These are phyloP conservation scores for Komagataella populi DNA, from an alignment of 805 yeast genomes.

Conservation along the genomic window DNA sequence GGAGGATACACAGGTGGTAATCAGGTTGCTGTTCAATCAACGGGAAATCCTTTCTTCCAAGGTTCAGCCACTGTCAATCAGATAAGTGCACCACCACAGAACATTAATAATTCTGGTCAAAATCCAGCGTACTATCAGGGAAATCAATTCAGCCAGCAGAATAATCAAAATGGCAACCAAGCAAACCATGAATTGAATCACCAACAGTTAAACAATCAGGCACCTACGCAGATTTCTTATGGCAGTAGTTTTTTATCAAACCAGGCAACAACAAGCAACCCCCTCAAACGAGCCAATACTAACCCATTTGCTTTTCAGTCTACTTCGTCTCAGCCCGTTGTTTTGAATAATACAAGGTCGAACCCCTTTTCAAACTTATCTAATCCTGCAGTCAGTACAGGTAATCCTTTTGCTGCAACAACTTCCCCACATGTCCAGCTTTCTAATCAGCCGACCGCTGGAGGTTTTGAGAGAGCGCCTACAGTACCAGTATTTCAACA, in stretches of 20 bases:
- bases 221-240: neutral
- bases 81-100: neutral
- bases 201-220: neutral
- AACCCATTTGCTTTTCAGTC: conserved; percentile 16
- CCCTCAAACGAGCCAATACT: conserved; percentile 7
- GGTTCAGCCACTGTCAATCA: neutral
- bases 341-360: neutral
- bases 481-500: conserved; percentile 61
- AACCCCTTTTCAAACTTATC: neutral
- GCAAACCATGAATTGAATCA: no score
- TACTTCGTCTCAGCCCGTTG: neutral
- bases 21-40: neutral
- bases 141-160: neutral
- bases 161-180: neutral
- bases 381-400: neutral
- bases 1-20: conserved; percentile 28
- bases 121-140: neutral
- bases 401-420: neutral
- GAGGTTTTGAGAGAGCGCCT: conserved; percentile 55
- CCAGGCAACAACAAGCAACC: neutral
- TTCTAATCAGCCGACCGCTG: conserved; percentile 50
- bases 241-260: neutral
- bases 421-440: conserved; percentile 8
- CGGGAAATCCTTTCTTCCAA: neutral
- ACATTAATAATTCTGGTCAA: neutral